phyloP scores from a whole-genome alignment of 2,329 filamentous ascomycete species.

The Botrytis deweyae region DNA sequence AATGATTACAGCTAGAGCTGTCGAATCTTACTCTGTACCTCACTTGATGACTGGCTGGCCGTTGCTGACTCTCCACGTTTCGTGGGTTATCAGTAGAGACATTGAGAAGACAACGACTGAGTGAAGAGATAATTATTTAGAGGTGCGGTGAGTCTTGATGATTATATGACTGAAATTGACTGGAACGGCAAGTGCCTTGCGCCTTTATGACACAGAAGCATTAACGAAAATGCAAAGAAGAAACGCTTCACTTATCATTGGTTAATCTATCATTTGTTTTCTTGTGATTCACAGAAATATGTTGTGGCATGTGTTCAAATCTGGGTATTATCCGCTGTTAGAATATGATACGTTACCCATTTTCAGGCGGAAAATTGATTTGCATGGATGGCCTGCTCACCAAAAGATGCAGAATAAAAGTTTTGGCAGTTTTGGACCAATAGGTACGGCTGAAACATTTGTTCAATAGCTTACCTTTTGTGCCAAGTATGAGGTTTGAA shows the following conservation, averaged over 20 bases:
- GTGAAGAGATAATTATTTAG: background rate
- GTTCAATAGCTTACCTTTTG: background rate
- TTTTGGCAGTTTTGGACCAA: background rate
- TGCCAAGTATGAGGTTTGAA: slow-evolving; percentile 10
- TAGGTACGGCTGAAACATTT: background rate
- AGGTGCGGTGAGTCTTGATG: background rate
- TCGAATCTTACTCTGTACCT: background rate
- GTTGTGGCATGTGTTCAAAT: background rate
- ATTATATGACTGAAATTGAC: background rate
- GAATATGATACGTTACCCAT: slow-evolving; percentile 12
- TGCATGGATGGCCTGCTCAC: background rate
- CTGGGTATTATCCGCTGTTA: background rate
- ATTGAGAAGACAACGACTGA: background rate
- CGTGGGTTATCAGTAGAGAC: background rate
- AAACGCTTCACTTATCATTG: background rate
- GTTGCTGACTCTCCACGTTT: background rate
- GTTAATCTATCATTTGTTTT: background rate
- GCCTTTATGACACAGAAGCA: background rate
- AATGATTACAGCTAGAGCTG: background rate
- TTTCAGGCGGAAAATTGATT: background rate
- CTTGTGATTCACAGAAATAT: background rate
- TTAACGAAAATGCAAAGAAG: slow-evolving; percentile 7
- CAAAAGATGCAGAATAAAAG: background rate
- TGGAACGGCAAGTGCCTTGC: slow-evolving; percentile 16
- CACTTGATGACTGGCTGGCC: background rate